Percentiles rank a stretch among this genome's conserved stretches.
These are phyloP conservation scores for Chrysanthemum seticuspe DNA, from an alignment of 129 eudicot genomes.

Conservation along the genomic window DNA sequence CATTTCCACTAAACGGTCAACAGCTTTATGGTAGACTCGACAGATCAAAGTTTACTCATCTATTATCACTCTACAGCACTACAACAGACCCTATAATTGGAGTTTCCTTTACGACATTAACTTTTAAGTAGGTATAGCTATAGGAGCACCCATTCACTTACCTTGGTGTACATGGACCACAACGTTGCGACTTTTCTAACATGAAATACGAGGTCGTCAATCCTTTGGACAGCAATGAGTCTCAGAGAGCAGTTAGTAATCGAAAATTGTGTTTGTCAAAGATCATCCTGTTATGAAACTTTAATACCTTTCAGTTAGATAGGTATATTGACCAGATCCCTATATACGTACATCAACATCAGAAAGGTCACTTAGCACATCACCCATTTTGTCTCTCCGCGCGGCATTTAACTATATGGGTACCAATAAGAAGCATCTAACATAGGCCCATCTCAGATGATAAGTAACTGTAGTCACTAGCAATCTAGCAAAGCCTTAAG, in stretches of 20 bases:
- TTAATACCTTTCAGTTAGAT: no score
- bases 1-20: no score
- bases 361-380: slow-evolving; percentile 9
- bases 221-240: neutral
- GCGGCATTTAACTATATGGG: neutral
- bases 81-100: no score
- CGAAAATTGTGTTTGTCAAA: neutral
- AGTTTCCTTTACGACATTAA: no score
- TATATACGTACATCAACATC: neutral
- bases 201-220: neutral
- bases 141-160: no score
- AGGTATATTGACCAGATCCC: neutral
- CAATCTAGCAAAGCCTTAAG: neutral
- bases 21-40: no score
- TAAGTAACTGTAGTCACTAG: no score
- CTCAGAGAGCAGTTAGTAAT: neutral
- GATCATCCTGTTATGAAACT: neutral
- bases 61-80: no score
- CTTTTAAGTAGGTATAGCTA: no score
- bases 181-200: no score
- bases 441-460: neutral
- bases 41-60: no score
- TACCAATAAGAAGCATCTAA: neutral
- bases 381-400: neutral
- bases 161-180: no score